A percentile compares a stretch with the other conserved stretches of the same genome.
phyloP scores from a whole-genome alignment of 305 asterid genomes.

The Solanum hybrid region DNA sequence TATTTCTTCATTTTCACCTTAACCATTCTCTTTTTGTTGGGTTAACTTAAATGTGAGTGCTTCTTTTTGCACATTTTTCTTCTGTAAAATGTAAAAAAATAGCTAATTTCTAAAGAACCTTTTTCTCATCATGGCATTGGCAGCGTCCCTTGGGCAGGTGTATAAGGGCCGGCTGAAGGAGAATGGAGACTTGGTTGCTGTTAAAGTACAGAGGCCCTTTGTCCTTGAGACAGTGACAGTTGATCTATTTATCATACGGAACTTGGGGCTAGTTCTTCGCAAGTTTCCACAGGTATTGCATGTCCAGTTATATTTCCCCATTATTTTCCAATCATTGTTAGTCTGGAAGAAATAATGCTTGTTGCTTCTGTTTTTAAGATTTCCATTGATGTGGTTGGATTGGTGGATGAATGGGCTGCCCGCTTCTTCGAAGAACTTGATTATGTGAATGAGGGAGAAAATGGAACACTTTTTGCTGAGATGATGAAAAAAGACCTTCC shows the following conservation, averaged over 20 bases:
- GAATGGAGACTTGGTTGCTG: conserved; percentile 93
- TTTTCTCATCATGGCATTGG: conserved; percentile 19
- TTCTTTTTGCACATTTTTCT: conserved; percentile 6
- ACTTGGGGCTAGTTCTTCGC: conserved; percentile 77
- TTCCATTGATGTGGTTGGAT: conserved; percentile 87
- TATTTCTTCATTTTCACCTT: not conserved
- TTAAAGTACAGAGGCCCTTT: conserved; percentile 95
- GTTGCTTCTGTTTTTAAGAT: conserved; percentile 35
- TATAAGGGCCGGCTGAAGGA: conserved; percentile 94
- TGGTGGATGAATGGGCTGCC: conserved; percentile 99
- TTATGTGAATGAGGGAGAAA: conserved; percentile 92
- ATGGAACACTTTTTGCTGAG: conserved; percentile 86
- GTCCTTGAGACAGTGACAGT: conserved; percentile 98
- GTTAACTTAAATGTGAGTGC: not conserved
- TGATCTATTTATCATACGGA: conserved; percentile 80
- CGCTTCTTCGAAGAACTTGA: conserved; percentile 99
- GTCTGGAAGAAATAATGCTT: not conserved
- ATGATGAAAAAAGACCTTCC: conserved; percentile 98
- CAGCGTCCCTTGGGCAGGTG: conserved; percentile 99
- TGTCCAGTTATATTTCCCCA: conserved; percentile 8
- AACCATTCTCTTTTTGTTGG: not conserved
- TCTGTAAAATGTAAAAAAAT: conserved; percentile 14
- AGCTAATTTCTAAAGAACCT: not conserved
- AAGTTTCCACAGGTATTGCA: conserved; percentile 81
- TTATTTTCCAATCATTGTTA: not conserved